Percentiles rank a stretch among this genome's conserved stretches.
These are phyloP conservation scores for Penicillium brasilianum DNA, from an alignment of 2,329 filamentous ascomycete genomes.

Conservation along the genomic window DNA sequence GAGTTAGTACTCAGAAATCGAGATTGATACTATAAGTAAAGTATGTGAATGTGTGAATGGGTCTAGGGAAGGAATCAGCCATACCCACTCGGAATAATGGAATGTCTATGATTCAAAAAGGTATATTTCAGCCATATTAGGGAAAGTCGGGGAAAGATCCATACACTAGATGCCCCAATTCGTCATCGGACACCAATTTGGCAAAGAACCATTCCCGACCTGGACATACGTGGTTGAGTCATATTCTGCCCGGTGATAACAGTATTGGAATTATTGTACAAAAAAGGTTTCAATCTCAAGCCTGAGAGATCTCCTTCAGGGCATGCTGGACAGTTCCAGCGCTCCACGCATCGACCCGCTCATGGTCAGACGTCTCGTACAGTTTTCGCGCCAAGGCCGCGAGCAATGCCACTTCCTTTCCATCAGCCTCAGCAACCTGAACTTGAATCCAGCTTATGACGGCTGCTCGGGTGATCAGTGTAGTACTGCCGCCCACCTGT, in stretches of 20 bases:
- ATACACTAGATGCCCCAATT: background rate
- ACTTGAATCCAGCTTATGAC: slow-evolving; percentile 75
- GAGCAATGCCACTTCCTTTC: slow-evolving; percentile 46
- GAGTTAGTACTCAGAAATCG: background rate
- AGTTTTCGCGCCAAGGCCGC: slow-evolving; percentile 64
- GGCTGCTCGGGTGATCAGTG: slow-evolving; percentile 77
- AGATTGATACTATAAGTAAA: background rate
- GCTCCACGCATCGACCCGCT: slow-evolving; percentile 71
- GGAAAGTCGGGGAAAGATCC: background rate
- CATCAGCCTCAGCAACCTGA: slow-evolving; percentile 59
- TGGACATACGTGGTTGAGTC: background rate
- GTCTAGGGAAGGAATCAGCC: background rate
- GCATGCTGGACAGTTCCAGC: slow-evolving; percentile 50
- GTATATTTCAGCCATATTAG: background rate
- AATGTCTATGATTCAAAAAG: background rate
- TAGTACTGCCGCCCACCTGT: slow-evolving; percentile 74
- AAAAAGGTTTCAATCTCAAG: background rate
- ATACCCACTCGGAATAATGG: background rate
- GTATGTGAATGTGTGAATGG: background rate
- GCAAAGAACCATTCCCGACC: background rate
- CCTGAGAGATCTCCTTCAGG: slow-evolving; percentile 27
- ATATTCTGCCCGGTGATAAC: background rate
- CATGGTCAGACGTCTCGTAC: slow-evolving; percentile 69
- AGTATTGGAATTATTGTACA: slow-evolving; percentile 14
- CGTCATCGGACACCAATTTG: background rate